Evolutionary conservation across 2,329 filamentous ascomycete species (phyloP).

Genomic region (Neobulgaria alba): DNA sequence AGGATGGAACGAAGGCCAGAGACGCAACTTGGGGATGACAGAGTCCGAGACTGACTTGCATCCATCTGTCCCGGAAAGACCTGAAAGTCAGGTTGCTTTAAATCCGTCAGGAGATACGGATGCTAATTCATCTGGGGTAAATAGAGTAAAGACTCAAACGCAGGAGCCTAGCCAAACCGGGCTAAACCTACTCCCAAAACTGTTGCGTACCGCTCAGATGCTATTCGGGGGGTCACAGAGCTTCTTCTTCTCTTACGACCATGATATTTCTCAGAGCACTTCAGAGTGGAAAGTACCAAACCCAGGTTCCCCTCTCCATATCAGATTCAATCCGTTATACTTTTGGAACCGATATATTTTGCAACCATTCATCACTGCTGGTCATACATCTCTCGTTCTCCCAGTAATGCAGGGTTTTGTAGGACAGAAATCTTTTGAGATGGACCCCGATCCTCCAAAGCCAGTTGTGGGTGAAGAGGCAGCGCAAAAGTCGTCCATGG

Average conservation of each 20-base stretch:
- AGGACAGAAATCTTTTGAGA: constrained; percentile 72
- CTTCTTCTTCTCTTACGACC: constrained; percentile 93
- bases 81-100: neutral
- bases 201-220: constrained; percentile 74
- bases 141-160: neutral
- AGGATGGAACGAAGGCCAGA: constrained; percentile 68
- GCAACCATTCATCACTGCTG: constrained; percentile 63
- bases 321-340: constrained; percentile 65
- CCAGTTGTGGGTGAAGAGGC: constrained; percentile 43
- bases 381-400: constrained; percentile 61
- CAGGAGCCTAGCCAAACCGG: neutral
- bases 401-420: constrained; percentile 93
- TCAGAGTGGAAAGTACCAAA: constrained; percentile 33
- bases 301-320: constrained; percentile 54
- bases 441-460: constrained; percentile 48
- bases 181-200: constrained; percentile 61
- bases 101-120: neutral
- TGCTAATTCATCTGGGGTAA: neutral
- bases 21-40: constrained; percentile 61
- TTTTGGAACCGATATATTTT: constrained; percentile 87
- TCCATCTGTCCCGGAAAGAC: neutral
- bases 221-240: constrained; percentile 74
- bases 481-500: constrained; percentile 33
- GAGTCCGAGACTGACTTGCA: constrained; percentile 24
- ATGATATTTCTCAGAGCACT: constrained; percentile 71